A percentile compares a stretch with the other conserved stretches of the same genome.
These are phyloP conservation scores for Lachancea nothofagi DNA, from an alignment of 805 yeast genomes.

Conservation along the genomic window DNA sequence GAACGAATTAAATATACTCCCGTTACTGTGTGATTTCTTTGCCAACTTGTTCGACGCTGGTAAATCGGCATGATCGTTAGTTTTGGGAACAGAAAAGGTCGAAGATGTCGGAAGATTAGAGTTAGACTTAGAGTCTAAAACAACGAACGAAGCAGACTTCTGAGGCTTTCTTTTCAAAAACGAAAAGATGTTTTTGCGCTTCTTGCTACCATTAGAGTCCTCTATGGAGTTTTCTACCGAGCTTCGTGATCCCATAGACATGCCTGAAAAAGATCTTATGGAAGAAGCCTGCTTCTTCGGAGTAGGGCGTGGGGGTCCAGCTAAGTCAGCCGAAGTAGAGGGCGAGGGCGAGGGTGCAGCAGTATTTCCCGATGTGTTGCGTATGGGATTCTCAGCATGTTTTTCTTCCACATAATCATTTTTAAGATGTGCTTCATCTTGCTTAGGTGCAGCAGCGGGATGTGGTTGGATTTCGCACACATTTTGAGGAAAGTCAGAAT, in stretches of 20 bases:
- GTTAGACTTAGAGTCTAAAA: background rate
- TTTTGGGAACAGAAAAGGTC: slow-evolving; percentile 13
- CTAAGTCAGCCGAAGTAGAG: no score
- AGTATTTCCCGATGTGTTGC: background rate
- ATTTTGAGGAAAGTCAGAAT: background rate
- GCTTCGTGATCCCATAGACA: slow-evolving; percentile 1
- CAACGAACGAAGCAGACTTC: slow-evolving; percentile 8
- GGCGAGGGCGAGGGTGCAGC: background rate
- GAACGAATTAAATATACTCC: slow-evolving; percentile 27
- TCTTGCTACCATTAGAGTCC: slow-evolving; percentile 8
- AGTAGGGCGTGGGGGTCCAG: slow-evolving; percentile 1
- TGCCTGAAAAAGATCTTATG: slow-evolving; percentile 7
- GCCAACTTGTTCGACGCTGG: slow-evolving; percentile 20
- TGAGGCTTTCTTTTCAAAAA: slow-evolving; percentile 24
- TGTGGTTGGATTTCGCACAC: background rate
- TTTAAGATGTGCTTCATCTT: background rate
- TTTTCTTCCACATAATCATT: background rate
- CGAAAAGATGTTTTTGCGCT: slow-evolving; percentile 28
- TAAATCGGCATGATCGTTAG: slow-evolving; percentile 9
- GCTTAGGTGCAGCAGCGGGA: background rate
- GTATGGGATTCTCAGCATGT: background rate
- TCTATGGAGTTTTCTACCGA: background rate
- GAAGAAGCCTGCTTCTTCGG: slow-evolving; percentile 10
- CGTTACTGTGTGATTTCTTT: slow-evolving; percentile 28
- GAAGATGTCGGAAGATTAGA: slow-evolving; percentile 16